Evolutionary conservation across 257 asterid species (phyloP).

Genomic region (Nicotiana tabacum): DNA sequence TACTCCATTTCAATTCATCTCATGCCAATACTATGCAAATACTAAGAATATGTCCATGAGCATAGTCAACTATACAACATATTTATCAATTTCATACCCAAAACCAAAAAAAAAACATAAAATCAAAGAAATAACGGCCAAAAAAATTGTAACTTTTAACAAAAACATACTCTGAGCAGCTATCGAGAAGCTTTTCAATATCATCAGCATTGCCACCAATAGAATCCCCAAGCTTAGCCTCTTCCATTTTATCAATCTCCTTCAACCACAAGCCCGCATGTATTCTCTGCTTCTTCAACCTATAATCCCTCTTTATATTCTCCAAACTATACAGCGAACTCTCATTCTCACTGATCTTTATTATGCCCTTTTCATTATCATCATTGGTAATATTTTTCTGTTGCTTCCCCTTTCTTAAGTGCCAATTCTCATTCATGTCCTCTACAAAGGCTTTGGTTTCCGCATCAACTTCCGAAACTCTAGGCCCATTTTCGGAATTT

Average conservation of each 20-base stretch:
- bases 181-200: constrained; percentile 74
- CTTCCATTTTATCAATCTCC: constrained; percentile 94
- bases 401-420: constrained; percentile 74
- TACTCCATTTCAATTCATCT: no score
- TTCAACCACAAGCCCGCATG: constrained; percentile 90
- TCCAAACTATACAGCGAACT: constrained; percentile 58
- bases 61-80: not conserved
- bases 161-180: constrained; percentile 66
- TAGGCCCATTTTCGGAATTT: constrained; percentile 17
- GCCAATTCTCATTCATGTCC: constrained; percentile 96
- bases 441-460: constrained; percentile 88
- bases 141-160: not conserved
- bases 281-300: constrained; percentile 77
- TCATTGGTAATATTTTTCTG: not conserved
- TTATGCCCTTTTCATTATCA: constrained; percentile 13
- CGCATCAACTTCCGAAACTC: constrained; percentile 40
- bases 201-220: constrained; percentile 46
- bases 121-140: not conserved
- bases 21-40: no score
- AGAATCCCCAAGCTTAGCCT: constrained; percentile 64
- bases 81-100: not conserved
- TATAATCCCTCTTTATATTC: constrained; percentile 73
- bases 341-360: constrained; percentile 16
- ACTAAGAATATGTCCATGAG: no score
- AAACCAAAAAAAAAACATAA: not conserved